These are phyloP conservation scores for Russula abietina DNA, from an alignment of 768 basidiomycete genomes.

Conservation along the genomic window DNA sequence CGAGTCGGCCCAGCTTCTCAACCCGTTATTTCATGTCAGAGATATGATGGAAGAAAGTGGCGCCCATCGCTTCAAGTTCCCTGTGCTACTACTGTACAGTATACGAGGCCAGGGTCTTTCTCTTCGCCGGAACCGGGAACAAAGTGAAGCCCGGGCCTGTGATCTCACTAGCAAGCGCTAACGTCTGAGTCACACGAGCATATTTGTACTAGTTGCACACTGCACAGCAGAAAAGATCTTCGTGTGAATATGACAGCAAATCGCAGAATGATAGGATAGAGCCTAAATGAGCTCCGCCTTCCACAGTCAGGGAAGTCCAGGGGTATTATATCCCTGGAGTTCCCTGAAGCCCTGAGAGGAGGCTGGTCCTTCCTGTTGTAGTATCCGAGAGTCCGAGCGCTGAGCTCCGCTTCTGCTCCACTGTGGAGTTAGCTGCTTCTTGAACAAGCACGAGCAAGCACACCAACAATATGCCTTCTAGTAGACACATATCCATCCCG, in stretches of 20 bases:
- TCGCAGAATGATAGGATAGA: no score
- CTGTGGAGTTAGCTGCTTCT: no score
- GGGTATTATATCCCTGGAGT: no score
- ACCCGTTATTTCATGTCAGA: neutral
- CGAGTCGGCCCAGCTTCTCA: neutral
- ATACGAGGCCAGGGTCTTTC: neutral
- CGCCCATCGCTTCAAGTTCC: neutral
- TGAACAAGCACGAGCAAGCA: no score
- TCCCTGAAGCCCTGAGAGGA: no score
- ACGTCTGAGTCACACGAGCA: neutral
- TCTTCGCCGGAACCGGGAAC: neutral
- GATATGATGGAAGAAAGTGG: neutral
- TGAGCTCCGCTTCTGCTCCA: no score
- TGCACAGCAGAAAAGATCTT: neutral
- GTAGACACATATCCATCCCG: no score
- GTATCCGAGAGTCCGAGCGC: no score
- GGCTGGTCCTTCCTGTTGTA: no score
- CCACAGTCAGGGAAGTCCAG: no score
- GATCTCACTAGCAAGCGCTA: neutral
- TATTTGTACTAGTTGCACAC: neutral
- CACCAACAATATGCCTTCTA: no score
- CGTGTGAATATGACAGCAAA: neutral
- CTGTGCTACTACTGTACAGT: neutral
- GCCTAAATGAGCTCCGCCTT: no score
- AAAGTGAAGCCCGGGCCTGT: neutral